Conservation (phyloP, 371 early-diverging fungal species). For the Apophysomyces ossiformis region DNA sequence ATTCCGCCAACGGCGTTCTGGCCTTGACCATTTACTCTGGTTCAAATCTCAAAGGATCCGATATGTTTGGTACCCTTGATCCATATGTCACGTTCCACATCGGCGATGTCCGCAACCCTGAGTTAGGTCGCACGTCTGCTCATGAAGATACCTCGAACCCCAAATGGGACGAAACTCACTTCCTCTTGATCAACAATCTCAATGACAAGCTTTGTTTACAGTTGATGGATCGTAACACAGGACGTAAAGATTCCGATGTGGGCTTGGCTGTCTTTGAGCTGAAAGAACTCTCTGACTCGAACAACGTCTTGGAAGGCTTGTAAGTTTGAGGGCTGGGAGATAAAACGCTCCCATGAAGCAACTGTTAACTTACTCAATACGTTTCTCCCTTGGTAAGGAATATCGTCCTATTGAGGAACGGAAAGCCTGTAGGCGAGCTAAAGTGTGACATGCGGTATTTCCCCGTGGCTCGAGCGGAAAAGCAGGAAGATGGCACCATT, state of each 20-base stretch:
- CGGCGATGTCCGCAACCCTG: conserved; percentile 64
- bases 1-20: conserved; percentile 83
- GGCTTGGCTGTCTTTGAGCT: conserved; percentile 63
- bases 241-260: conserved; percentile 43
- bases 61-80: conserved; percentile 85
- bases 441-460: conserved; percentile 51
- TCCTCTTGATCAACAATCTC: conserved; percentile 43
- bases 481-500: conserved; percentile 51
- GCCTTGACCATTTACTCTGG: conserved; percentile 79
- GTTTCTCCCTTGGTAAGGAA: conserved; percentile 15
- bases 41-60: conserved; percentile 79
- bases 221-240: conserved; percentile 51
- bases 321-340: conserved; percentile 15
- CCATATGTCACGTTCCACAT: conserved; percentile 81
- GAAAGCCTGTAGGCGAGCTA: conserved; percentile 51
- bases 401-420: conserved; percentile 42
- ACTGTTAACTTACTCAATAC: not conserved
- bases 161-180: conserved; percentile 52
- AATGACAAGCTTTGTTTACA: conserved; percentile 41
- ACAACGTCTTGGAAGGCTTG: conserved; percentile 39
- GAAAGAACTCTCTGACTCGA: conserved; percentile 56
- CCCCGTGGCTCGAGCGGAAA: conserved; percentile 42
- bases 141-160: conserved; percentile 61
- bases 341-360: not conserved
- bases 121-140: conserved; percentile 62